phyloP scores from a whole-genome alignment of 1,139 yeast genomes.

The Suhomyces bolitotheri region DNA sequence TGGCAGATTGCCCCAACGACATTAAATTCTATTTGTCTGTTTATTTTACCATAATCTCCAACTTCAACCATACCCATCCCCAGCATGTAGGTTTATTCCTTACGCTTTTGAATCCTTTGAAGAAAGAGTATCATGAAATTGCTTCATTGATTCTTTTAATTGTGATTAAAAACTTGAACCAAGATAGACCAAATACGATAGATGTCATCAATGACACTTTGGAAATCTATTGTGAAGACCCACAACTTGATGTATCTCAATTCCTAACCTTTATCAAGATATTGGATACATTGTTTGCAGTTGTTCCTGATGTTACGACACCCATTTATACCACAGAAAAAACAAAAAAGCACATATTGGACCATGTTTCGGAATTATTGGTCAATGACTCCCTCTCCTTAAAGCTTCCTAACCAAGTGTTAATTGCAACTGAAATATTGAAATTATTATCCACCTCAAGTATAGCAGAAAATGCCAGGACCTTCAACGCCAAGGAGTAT shows the following conservation, averaged over 20 bases:
- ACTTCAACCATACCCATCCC: conserved; percentile 22
- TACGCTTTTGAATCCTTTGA: conserved; percentile 20
- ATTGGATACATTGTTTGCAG: conserved; percentile 27
- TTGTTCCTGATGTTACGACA: conserved; percentile 25
- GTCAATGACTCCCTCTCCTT: conserved; percentile 6
- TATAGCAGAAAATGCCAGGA: conserved; percentile 38
- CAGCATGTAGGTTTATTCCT: conserved; percentile 29
- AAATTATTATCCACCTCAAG: conserved; percentile 36
- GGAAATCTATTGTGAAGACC: conserved; percentile 25
- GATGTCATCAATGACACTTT: conserved; percentile 27
- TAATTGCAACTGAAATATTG: conserved; percentile 21
- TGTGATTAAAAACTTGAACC: conserved; percentile 26
- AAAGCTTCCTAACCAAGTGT: conserved; percentile 14
- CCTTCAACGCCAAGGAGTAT: conserved; percentile 32
- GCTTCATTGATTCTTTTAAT: conserved; percentile 27
- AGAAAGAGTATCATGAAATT: conserved; percentile 14
- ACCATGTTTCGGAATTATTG: conserved; percentile 14
- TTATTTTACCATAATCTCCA: conserved; percentile 22
- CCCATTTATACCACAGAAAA: conserved; percentile 23
- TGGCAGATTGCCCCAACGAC: conserved; percentile 1
- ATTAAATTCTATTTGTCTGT: conserved; percentile 18
- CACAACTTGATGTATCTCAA: conserved; percentile 13
- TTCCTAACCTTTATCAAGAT: conserved; percentile 26
- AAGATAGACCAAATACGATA: conserved; percentile 14
- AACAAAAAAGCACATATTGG: conserved; percentile 21